A percentile compares a stretch with the other conserved stretches of the same genome.
These are phyloP conservation scores for Chlamydomonas sp. DNA, from an alignment of 139 green algal genomes.

Conservation along the genomic window DNA sequence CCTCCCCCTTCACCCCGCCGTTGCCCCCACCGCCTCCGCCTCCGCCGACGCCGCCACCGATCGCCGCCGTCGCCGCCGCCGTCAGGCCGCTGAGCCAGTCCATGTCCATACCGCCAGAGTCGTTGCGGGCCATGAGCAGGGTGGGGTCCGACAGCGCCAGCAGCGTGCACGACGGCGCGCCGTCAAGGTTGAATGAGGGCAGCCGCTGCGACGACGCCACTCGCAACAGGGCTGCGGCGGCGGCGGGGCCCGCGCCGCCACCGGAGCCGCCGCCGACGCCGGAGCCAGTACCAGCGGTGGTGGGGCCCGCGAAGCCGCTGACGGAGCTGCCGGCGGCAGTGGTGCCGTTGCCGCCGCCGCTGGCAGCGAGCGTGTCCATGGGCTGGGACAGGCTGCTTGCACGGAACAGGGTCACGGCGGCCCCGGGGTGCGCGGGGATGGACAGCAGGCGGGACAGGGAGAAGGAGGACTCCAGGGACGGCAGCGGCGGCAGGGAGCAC, in stretches of 20 bases:
- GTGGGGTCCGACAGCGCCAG: constrained; percentile 7
- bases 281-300: too few relatives aligned
- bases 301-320: too few relatives aligned
- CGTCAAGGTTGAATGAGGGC: constrained; percentile 12
- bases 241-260: neutral
- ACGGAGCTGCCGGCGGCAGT: too few relatives aligned
- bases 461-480: constrained; percentile 10
- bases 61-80: neutral
- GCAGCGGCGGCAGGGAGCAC: neutral
- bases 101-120: constrained; percentile 29
- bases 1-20: too few relatives aligned
- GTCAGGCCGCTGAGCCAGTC: constrained; percentile 11
- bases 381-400: neutral
- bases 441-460: constrained; percentile 12
- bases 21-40: too few relatives aligned
- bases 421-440: neutral
- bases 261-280: neutral
- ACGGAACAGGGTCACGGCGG: neutral
- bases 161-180: constrained; percentile 2
- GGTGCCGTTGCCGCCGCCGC: neutral
- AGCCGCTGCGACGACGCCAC: constrained; percentile 4
- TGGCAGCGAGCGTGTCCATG: neutral
- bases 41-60: neutral
- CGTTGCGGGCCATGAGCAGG: constrained; percentile 1
- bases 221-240: neutral